Base-by-base conservation (phyloP, 169 alveolate genomes). In the Perkinsus marinus region DNA sequence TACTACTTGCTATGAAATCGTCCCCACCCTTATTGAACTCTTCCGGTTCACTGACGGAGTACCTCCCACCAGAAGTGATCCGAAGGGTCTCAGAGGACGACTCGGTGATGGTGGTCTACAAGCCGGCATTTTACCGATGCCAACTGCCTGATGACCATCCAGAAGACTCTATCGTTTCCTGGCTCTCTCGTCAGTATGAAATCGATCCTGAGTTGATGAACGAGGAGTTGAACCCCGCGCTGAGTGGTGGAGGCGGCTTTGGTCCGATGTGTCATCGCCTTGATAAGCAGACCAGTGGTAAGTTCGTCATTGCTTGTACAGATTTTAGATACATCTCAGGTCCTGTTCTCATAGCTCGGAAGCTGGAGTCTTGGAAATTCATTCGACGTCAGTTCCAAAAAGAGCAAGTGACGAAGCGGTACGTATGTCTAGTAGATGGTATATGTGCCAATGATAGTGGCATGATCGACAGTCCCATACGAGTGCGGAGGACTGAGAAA, bases 371-470 rank as follows among this genome's bases (percentile, higher is more conserved):
- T 0, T 39, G 95, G 43, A 92, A 93, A 38, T 79, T 69, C 89
- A 91, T 93, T 37, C 93, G 93, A n/a, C 94, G 92, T 17, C 93
- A 92, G 68, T 93, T 93, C 92, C 68, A 94, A n/a, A 90, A 90
- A 89, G 92, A 93, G 90, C 92, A 90, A 68, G 95, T 93, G 39
- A 69, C 90, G 39, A 93, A 93, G 69, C 92, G 90, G 89, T 93
- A 93, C 89, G 43, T 93, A 39, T 68, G 93, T 68, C 91, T 93
- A 34, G 93, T 93, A 47, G 93, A 92, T 57, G 95, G 95, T n/a
- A 91, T 26, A 2, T 19, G 26, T 57, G 26, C 79, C 5, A 13
- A 30, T 26, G 79, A 57, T 16, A 57, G 79, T 57, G 79, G 79
- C 79, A 30, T 57, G 37, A 57, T 57, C 5, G 79, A 57, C 34